These are phyloP conservation scores for Ambrosia hybrid DNA, from an alignment of 140 eudicot species.

Conservation along the genomic window DNA sequence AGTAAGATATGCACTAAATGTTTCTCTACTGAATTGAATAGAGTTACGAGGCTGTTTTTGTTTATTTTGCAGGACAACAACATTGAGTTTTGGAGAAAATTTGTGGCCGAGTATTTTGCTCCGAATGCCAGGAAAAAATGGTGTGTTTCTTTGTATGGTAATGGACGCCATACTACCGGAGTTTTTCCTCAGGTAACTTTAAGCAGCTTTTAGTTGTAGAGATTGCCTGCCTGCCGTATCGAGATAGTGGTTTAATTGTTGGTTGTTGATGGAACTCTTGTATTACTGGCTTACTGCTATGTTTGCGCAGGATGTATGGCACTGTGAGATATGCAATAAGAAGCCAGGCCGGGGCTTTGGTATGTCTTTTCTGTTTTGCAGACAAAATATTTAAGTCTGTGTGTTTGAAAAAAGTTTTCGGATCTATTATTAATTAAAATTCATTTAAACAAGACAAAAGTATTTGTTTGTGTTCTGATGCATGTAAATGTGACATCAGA, in stretches of 20 bases:
- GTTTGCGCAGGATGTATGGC: slow-evolving; percentile 94
- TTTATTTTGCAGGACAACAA: slow-evolving; percentile 68
- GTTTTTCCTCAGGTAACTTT: slow-evolving; percentile 84
- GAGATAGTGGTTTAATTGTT: slow-evolving; percentile 1
- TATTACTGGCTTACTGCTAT: slow-evolving; percentile 5
- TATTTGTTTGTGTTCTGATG: neutral
- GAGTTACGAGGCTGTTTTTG: neutral
- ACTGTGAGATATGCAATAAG: slow-evolving; percentile 27
- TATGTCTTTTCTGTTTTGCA: slow-evolving; percentile 35
- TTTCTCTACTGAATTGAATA: neutral
- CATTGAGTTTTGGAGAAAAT: slow-evolving; percentile 96
- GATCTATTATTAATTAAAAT: no score
- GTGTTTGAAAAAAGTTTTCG: no score
- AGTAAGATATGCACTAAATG: slow-evolving; percentile 44
- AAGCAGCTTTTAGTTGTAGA: neutral
- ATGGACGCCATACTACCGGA: slow-evolving; percentile 91
- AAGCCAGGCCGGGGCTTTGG: slow-evolving; percentile 99
- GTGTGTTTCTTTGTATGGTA: slow-evolving; percentile 98
- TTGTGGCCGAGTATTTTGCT: slow-evolving; percentile 87
- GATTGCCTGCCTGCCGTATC: no score
- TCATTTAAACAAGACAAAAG: neutral
- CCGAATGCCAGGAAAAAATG: slow-evolving; percentile 96
- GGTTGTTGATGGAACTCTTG: slow-evolving; percentile 9
- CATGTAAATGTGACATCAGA: slow-evolving; percentile 45
- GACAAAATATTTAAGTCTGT: neutral